Evolutionary conservation across 805 yeast species (phyloP).

Genomic region (Kuraishia cidri): DNA sequence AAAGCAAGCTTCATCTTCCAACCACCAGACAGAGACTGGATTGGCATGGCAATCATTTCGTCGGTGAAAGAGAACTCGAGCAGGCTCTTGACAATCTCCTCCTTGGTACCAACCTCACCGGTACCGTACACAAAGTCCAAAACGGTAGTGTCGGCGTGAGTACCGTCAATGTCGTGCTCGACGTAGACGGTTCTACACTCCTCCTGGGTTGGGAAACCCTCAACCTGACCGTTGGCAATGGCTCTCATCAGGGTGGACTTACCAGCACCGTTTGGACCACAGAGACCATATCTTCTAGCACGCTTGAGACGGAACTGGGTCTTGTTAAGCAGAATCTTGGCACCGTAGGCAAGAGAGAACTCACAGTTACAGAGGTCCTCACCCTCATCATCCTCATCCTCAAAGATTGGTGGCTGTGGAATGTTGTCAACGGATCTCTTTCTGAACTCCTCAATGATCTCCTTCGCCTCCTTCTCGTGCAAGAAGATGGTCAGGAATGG

Average conservation of each 20-base stretch:
- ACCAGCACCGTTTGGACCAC: slow-evolving; percentile 99
- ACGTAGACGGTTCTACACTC: slow-evolving; percentile 99
- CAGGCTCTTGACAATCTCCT: slow-evolving; percentile 66
- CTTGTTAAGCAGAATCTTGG: slow-evolving; percentile 98
- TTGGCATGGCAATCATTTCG: slow-evolving; percentile 90
- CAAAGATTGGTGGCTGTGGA: slow-evolving; percentile 89
- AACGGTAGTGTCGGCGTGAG: slow-evolving; percentile 94
- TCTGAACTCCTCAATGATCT: slow-evolving; percentile 88
- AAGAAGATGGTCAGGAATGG: slow-evolving; percentile 95
- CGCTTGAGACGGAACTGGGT: slow-evolving; percentile 98
- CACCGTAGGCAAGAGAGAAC: slow-evolving; percentile 99
- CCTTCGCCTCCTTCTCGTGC: slow-evolving; percentile 89
- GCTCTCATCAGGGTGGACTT: slow-evolving; percentile 98
- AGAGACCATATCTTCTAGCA: slow-evolving; percentile 99
- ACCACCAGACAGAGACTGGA: slow-evolving; percentile 98
- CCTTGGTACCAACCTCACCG: slow-evolving; percentile 69
- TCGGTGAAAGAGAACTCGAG: slow-evolving; percentile 89
- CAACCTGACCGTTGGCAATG: slow-evolving; percentile 97
- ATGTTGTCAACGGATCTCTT: slow-evolving; percentile 96
- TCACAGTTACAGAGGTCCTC: slow-evolving; percentile 99
- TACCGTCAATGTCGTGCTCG: slow-evolving; percentile 99
- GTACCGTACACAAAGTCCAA: slow-evolving; percentile 84
- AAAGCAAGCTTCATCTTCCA: slow-evolving; percentile 99
- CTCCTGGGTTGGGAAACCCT: slow-evolving; percentile 99
- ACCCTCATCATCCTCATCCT: slow-evolving; percentile 95